Percentiles rank a stretch among this genome's conserved stretches.
Conservation (phyloP, 345 rosid genomes). For the Dipteronia dyeriana region DNA sequence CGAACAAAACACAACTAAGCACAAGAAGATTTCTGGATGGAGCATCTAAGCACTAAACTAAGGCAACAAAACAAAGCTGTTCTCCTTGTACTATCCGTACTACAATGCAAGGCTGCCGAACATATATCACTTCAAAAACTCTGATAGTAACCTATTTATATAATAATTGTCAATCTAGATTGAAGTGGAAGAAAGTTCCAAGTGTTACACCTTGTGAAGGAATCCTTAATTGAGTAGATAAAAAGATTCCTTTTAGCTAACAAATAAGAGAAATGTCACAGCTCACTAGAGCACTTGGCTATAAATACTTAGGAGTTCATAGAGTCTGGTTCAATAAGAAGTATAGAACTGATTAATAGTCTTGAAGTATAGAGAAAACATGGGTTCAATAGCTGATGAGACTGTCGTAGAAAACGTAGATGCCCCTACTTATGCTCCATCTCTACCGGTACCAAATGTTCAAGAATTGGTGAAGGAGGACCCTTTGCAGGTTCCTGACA, state of each 20-base stretch:
- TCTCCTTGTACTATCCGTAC: neutral
- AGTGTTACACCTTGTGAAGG: neutral
- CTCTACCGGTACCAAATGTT: constrained; percentile 35
- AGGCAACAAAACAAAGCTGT: neutral
- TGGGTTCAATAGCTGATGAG: constrained; percentile 15
- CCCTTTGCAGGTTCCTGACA: constrained; percentile 32
- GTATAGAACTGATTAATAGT: neutral
- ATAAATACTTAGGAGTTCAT: neutral
- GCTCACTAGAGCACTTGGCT: neutral
- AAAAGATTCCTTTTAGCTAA: neutral
- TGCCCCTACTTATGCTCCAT: constrained; percentile 18
- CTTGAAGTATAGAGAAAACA: neutral
- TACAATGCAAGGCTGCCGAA: neutral
- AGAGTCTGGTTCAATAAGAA: too few relatives aligned
- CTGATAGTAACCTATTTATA: neutral
- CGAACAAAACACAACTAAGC: neutral
- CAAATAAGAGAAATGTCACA: neutral
- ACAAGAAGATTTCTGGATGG: neutral
- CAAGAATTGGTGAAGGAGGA: constrained; percentile 33
- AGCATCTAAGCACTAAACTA: neutral
- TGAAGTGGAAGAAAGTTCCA: neutral
- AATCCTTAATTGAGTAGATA: constrained; percentile 4
- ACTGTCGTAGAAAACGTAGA: constrained; percentile 10
- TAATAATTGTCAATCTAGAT: neutral
- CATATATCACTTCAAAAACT: neutral